Base-by-base conservation (phyloP, 352 stramenopile species). In the Globisporangium canariense region DNA sequence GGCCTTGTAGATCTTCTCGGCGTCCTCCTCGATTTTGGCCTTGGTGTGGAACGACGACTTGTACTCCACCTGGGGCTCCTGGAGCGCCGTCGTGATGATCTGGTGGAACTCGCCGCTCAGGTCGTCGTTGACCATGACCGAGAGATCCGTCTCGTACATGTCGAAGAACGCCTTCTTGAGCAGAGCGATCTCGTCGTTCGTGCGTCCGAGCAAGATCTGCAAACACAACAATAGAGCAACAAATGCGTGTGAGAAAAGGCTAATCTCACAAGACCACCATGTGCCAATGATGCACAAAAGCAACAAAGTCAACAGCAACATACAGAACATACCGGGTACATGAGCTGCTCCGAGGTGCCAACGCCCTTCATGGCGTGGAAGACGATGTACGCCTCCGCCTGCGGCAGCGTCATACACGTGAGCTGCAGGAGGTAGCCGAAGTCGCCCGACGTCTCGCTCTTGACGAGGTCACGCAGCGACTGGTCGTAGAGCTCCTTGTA, bases 121-220 rank as follows among this genome's bases (percentile, higher is more conserved):
- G 62, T 92, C 81, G 28, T 78, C 76, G 70, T 71, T 88, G 25
- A 91, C 54, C 11, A 71, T 83, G 40, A 90, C 83, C 6, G 72
- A 79, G 20, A 94, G 54, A 40, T 94, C 85, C 52, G 90, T 82
- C n/a, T 75, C 73, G 56, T 82, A 81, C 43, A 89, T 58, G 36
- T 79, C 75, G 51, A 83, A 92, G 71, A 87, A 94, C n/a, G 78
- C 75, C 60, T 88, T 83, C 62, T 91, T 92, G 41, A 94, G 68
- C 41, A 94, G 88, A 61, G 69, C 73, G 73, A 94, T 88, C 62
- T 94, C 85, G n/a, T 87, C 80, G 59, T 91, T 90, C 28, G 85
- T 83, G 55, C 85, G 81, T 2, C 83, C 83, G 10, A 76, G 75
- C 10, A 94, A 54, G 59, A 94, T 81, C 72, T 86, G 53, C 36